Percentiles rank a stretch among this genome's conserved stretches.
These are phyloP conservation scores for Canariomyces notabilis DNA, from an alignment of 2,329 filamentous ascomycete genomes.

Conservation along the genomic window DNA sequence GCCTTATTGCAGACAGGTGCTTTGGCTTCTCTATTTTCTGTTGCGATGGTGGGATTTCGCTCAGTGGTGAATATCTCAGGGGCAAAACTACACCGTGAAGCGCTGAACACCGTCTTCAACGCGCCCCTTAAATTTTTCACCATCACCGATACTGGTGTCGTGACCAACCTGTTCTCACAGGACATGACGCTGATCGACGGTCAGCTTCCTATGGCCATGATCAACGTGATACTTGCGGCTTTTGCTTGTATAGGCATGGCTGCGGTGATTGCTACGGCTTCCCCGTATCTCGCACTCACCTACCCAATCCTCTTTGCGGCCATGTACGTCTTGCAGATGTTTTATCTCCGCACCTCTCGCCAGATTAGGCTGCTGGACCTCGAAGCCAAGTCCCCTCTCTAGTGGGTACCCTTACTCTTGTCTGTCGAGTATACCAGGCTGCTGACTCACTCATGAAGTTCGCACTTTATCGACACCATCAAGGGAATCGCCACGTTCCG, in stretches of 20 bases:
- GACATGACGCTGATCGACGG: conserved; percentile 39
- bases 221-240: conserved; percentile 24
- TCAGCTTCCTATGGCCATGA: conserved; percentile 31
- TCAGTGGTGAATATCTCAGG: conserved; percentile 24
- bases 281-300: conserved; percentile 32
- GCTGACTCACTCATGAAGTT: conserved; percentile 25
- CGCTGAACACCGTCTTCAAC: conserved; percentile 30
- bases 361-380: conserved; percentile 58
- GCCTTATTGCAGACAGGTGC: conserved; percentile 23
- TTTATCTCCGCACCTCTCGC: conserved; percentile 56
- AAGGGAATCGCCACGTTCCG: conserved; percentile 52
- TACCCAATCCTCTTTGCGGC: conserved; percentile 45
- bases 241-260: conserved; percentile 26
- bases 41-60: conserved; percentile 20
- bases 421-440: neutral
- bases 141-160: conserved; percentile 32
- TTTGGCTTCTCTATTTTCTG: conserved; percentile 20
- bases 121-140: conserved; percentile 34
- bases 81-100: conserved; percentile 26
- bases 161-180: conserved; percentile 39
- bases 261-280: conserved; percentile 28
- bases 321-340: conserved; percentile 48
- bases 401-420: conserved; percentile 34
- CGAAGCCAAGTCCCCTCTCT: conserved; percentile 56
- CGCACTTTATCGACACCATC: conserved; percentile 52